Conservation (phyloP, 2,329 filamentous ascomycete species). For the Cladophialophora psammophila region DNA sequence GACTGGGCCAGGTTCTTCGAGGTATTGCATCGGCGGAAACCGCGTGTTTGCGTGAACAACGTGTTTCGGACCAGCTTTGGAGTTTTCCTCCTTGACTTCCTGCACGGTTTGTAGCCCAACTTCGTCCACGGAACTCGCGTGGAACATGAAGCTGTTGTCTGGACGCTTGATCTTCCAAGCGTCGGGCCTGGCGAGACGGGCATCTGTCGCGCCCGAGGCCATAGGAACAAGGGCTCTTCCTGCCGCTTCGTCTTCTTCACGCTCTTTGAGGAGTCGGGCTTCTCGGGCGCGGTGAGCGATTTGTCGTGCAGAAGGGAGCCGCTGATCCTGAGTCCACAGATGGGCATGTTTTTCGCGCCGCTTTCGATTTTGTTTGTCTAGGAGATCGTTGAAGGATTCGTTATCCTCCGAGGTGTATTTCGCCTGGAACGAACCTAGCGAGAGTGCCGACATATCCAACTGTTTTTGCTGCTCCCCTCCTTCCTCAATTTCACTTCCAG, state of each 20-base stretch:
- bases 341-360: constrained; percentile 84
- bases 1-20: constrained; percentile 48
- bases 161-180: constrained; percentile 73
- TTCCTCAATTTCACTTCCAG: constrained; percentile 49
- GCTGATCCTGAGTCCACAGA: constrained; percentile 82
- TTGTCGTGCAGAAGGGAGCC: constrained; percentile 71
- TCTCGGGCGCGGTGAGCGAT: constrained; percentile 62
- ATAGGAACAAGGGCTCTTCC: constrained; percentile 66
- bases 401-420: constrained; percentile 98
- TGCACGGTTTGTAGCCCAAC: constrained; percentile 65
- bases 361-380: constrained; percentile 90
- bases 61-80: constrained; percentile 76
- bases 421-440: constrained; percentile 82
- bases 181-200: constrained; percentile 78
- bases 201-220: constrained; percentile 66
- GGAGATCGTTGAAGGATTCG: constrained; percentile 89
- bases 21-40: constrained; percentile 60
- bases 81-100: constrained; percentile 72
- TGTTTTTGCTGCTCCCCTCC: constrained; percentile 51
- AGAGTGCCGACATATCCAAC: constrained; percentile 76
- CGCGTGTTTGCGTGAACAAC: constrained; percentile 87
- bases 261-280: constrained; percentile 72
- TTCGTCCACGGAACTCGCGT: constrained; percentile 56
- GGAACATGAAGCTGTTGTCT: constrained; percentile 88
- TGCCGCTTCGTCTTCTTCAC: constrained; percentile 63